Evolutionary conservation across 2,329 filamentous ascomycete genomes (phyloP), one percentile per base, ranked within the genome.

Genomic region (Helotiales sp.): DNA sequence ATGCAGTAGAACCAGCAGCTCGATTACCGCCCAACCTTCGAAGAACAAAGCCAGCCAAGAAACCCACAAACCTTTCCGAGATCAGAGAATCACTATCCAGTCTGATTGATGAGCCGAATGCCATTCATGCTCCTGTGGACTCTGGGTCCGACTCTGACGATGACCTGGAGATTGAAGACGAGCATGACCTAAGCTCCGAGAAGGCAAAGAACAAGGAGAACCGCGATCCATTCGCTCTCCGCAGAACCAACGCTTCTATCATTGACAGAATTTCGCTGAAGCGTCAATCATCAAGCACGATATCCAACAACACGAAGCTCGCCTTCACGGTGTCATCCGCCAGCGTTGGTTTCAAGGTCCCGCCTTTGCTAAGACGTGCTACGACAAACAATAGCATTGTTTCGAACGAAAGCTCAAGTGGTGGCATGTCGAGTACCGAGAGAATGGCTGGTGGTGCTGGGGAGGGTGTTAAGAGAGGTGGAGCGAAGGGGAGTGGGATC

Each of bases 1-100:
- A 76, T 52, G 46, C 70, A 10, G 59, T 75, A 64, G 69, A 82
- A 71, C 70, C 72, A 25, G 69, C 76, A 24, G 79, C 78, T 51
- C 80, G 83, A n/a, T 77, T 81, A 7, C 80, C 84, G 27, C 79
- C 85, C n/a, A 73, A 84, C 60, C 72, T 82, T 50, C 85, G 88
- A 51, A 84, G 88, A 42, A 87, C 84, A 24, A 81, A 79, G 56
- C 70, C 71, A 58, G 79, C 78, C 52, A 84, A 83, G 72, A 91
- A 87, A 66, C 91, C 92, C 0, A 80, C 87, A 5, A 89, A 87
- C 17, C 77, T 96, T 9, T 85, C 86, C 27, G 91, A 97, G 68
- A 89, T 97, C 61, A 86, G 91, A 56, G 85, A 93, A 71, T 91
- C 90, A 0, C 77, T 97, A 6, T 96, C 90, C 4, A 90, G 88